Conservation (phyloP, 2,329 filamentous ascomycete genomes). For the Lecanoromycetidae sp. region DNA sequence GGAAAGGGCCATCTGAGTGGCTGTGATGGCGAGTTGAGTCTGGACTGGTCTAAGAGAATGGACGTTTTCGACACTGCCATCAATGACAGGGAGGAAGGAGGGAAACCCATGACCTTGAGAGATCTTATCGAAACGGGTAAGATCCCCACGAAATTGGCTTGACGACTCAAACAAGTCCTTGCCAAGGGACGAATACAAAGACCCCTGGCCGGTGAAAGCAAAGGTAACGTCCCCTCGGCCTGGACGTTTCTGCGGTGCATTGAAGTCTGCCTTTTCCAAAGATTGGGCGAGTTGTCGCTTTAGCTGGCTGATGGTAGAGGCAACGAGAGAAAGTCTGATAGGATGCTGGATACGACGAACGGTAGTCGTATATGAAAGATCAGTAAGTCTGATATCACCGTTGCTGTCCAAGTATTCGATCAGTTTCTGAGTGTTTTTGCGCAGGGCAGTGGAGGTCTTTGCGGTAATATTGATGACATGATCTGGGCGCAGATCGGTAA, state of each 20-base stretch:
- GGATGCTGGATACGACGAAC: conserved; percentile 21
- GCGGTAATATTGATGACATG: conserved; percentile 45
- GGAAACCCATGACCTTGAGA: conserved; percentile 23
- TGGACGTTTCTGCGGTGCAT: not conserved
- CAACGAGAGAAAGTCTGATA: conserved; percentile 12
- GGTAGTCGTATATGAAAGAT: conserved; percentile 46
- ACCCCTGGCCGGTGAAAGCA: conserved; percentile 30
- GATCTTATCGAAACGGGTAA: conserved; percentile 26
- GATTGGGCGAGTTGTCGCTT: not conserved
- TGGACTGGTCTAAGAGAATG: conserved; percentile 1
- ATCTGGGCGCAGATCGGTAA: conserved; percentile 38
- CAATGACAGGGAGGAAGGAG: conserved; percentile 31
- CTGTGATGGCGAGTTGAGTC: conserved; percentile 30
- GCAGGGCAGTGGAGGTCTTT: conserved; percentile 34
- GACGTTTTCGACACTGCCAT: conserved; percentile 28
- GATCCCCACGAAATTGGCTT: conserved; percentile 23
- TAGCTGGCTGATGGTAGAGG: not conserved
- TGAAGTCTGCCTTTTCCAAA: not conserved
- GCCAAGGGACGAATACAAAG: conserved; percentile 26
- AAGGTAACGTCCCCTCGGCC: conserved; percentile 17
- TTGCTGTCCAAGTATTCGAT: conserved; percentile 38
- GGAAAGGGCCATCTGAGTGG: conserved; percentile 32
- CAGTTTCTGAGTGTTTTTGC: not conserved
- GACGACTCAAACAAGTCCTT: conserved; percentile 23
- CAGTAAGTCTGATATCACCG: conserved; percentile 35